Conservation (phyloP, 2,329 filamentous ascomycete species). For the Hypoxylon sp. region DNA sequence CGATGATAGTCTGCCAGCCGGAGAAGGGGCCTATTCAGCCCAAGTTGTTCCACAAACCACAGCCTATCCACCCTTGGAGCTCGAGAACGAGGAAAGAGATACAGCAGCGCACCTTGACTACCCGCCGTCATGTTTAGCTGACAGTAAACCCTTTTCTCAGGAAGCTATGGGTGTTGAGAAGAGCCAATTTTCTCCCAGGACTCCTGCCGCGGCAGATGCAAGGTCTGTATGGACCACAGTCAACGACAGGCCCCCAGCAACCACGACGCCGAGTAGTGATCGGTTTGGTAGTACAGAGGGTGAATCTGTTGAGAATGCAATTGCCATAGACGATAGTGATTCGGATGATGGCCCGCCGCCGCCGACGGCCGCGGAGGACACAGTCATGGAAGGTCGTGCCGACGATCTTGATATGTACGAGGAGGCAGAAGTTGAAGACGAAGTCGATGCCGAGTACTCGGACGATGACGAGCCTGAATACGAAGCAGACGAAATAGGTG, state of each 20-base stretch:
- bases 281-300: constrained; percentile 43
- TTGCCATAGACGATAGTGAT: constrained; percentile 51
- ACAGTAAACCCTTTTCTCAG: constrained; percentile 20
- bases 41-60: constrained; percentile 13
- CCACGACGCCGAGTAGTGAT: constrained; percentile 30
- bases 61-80: constrained; percentile 43
- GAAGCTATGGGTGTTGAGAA: constrained; percentile 23
- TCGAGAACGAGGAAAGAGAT: constrained; percentile 29
- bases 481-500: constrained; percentile 50
- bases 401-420: constrained; percentile 44
- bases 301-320: constrained; percentile 45
- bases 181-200: constrained; percentile 14
- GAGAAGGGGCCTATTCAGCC: constrained; percentile 23
- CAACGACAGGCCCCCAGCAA: constrained; percentile 40
- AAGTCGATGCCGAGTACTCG: constrained; percentile 46
- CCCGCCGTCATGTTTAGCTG: constrained; percentile 45
- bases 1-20: constrained; percentile 1
- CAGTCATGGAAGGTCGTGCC: constrained; percentile 29
- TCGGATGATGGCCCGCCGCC: constrained; percentile 45
- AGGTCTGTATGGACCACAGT: constrained; percentile 47
- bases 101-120: constrained; percentile 42
- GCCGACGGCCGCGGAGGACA: constrained; percentile 39
- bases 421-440: constrained; percentile 47
- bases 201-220: constrained; percentile 12
- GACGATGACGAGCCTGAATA: constrained; percentile 51